Evolutionary conservation across 805 yeast genomes (phyloP).

Genomic region (Ogataea parapolymorpha): DNA sequence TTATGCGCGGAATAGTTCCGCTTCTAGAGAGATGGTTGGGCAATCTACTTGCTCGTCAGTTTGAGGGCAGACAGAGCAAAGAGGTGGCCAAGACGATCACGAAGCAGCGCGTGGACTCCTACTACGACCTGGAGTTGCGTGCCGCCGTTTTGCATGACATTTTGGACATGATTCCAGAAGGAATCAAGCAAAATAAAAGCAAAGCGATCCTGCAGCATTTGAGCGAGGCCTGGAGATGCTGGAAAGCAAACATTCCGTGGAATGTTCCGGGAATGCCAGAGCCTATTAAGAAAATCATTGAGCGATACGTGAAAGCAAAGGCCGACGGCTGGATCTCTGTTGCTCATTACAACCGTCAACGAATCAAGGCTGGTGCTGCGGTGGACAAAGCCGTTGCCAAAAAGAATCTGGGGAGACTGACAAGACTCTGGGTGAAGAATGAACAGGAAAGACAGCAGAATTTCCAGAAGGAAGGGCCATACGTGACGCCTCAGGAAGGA

Average conservation of each 20-base stretch:
- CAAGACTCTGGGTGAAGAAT: slow-evolving; percentile 86
- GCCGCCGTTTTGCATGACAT: slow-evolving; percentile 96
- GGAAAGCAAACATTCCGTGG: slow-evolving; percentile 99
- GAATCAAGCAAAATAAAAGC: slow-evolving; percentile 81
- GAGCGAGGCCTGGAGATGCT: slow-evolving; percentile 98
- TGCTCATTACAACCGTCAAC: slow-evolving; percentile 87
- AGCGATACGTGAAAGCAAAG: slow-evolving; percentile 87
- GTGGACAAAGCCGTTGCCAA: slow-evolving; percentile 93
- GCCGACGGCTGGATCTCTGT: slow-evolving; percentile 96
- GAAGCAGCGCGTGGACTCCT: slow-evolving; percentile 92
- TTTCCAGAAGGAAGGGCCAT: slow-evolving; percentile 84
- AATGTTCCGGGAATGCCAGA: slow-evolving; percentile 94
- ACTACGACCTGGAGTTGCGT: slow-evolving; percentile 87
- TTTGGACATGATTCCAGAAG: slow-evolving; percentile 95
- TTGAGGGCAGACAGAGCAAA: slow-evolving; percentile 91
- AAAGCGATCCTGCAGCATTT: slow-evolving; percentile 87
- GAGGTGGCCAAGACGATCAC: slow-evolving; percentile 93
- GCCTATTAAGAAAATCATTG: slow-evolving; percentile 82
- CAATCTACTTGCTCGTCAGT: slow-evolving; percentile 84
- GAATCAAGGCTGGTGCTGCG: slow-evolving; percentile 83
- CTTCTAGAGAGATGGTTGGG: slow-evolving; percentile 93
- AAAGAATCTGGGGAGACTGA: slow-evolving; percentile 87
- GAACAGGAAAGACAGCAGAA: slow-evolving; percentile 87
- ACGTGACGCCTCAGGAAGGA: slow-evolving; percentile 81
- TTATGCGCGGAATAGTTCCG: slow-evolving; percentile 89